phyloP scores from a whole-genome alignment of 345 rosid species.

The Turritis glabra region DNA sequence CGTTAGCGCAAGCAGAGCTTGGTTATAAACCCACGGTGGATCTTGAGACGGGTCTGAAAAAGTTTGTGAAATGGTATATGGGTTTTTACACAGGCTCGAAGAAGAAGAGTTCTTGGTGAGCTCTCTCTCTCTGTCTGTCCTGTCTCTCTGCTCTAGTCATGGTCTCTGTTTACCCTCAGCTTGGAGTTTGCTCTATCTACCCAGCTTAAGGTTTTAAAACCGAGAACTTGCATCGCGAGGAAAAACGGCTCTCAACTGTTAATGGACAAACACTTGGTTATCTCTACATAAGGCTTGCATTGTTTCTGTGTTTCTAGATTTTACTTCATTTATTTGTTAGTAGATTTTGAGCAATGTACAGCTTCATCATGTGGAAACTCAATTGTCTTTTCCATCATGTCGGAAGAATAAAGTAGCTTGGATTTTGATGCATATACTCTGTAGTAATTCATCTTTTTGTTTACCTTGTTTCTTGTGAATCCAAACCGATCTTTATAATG shows the following conservation, averaged over 20 bases:
- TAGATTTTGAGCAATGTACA: constrained; percentile 39
- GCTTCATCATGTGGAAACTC: constrained; percentile 24
- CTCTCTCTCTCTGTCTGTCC: not conserved
- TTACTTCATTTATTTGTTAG: constrained; percentile 34
- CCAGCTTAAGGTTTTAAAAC: constrained; percentile 1
- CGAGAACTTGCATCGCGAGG: constrained; percentile 9
- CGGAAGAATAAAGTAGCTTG: constrained; percentile 24
- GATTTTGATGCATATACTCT: constrained; percentile 32
- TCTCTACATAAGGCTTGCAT: constrained; percentile 33
- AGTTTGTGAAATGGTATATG: constrained; percentile 76
- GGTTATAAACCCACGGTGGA: constrained; percentile 59
- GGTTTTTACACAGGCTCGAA: constrained; percentile 49
- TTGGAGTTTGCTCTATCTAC: constrained; percentile 20
- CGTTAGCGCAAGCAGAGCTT: constrained; percentile 55
- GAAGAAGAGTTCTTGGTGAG: constrained; percentile 49
- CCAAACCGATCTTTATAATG: constrained; percentile 8
- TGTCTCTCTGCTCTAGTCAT: not conserved
- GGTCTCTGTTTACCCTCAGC: not conserved
- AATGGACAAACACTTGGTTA: constrained; percentile 14
- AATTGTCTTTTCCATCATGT: not conserved
- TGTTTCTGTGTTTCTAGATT: constrained; percentile 34
- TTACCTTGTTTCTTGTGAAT: constrained; percentile 11
- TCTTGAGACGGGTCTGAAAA: constrained; percentile 66
- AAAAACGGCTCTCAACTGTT: not conserved
- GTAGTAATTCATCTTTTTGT: constrained; percentile 16